These are phyloP conservation scores for Aureobasidium sp. DNA, from an alignment of 2,329 filamentous ascomycete species.

Conservation along the genomic window DNA sequence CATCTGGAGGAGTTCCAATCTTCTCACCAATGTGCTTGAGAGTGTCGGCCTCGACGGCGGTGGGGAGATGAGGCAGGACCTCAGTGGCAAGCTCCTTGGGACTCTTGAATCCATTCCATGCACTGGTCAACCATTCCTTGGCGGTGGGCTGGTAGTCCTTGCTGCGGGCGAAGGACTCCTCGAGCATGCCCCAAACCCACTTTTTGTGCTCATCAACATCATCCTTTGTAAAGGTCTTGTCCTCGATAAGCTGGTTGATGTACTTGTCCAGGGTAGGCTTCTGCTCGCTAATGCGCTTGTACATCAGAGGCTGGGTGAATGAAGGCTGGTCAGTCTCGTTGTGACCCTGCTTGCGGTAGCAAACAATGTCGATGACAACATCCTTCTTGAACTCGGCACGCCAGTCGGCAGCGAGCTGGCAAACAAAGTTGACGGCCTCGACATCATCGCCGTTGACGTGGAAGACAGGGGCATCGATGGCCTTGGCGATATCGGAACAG, in stretches of 20 bases:
- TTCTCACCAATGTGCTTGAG: constrained; percentile 75
- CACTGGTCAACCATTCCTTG: constrained; percentile 97
- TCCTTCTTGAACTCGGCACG: constrained; percentile 98
- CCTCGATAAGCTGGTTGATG: constrained; percentile 78
- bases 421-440: constrained; percentile 96
- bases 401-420: constrained; percentile 95
- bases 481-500: constrained; percentile 98
- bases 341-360: constrained; percentile 98
- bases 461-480: constrained; percentile 96
- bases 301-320: constrained; percentile 99
- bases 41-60: constrained; percentile 63
- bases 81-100: constrained; percentile 95
- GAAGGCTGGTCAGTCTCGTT: constrained; percentile 99
- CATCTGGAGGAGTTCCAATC: constrained; percentile 71
- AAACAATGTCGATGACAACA: constrained; percentile 95
- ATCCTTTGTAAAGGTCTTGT: constrained; percentile 93
- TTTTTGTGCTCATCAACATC: constrained; percentile 99
- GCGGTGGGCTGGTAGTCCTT: constrained; percentile 95
- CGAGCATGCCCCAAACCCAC: constrained; percentile 99
- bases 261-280: constrained; percentile 83
- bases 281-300: constrained; percentile 89
- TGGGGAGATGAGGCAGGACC: constrained; percentile 84
- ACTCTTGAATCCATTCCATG: constrained; percentile 99
- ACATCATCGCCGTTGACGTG: constrained; percentile 99
- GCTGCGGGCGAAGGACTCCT: constrained; percentile 93